Base-by-base conservation (phyloP, 352 stramenopile genomes). In the Phytopythium ostracodes region DNA sequence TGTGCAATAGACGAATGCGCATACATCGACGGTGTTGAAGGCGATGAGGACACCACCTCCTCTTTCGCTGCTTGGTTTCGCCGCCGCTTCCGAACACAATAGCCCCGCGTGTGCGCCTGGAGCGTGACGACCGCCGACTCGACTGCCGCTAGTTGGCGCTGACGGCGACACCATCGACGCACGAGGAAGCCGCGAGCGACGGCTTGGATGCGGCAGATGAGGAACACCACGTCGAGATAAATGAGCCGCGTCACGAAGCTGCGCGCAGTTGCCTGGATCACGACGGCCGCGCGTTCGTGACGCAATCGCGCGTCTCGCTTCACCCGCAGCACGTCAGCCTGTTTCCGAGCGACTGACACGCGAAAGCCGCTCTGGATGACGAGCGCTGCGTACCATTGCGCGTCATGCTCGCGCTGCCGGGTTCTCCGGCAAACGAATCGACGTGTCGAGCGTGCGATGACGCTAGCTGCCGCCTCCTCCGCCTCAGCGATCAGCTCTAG, bases 161-260 rank as follows among this genome's bases (percentile, higher is more conserved):
- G n/a, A 2, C 18, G 35, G 7, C 54, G 54, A 25, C 12, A 17
- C 35, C 54, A 49, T 25, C 40, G 76, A 10, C 85, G 79, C 8
- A 87, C 73, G 25, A 93, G 67, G 51, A 73, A 88, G 6, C 82
- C 84, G 12, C 86, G 82, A n/a, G 79, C 80, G 1, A 72, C 70
- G 1, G 82, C 82, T 62, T 93, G 86, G 38, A 95, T 91, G 14
- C 84, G 81, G n/a, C 77, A 84, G 44, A 93, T 78, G 44, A 89
- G 66, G 56, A 89, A 89, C n/a, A 92, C 64, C 11, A 93, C 78
- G 54, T 93, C 82, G 38, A 92, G 67, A 56, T 91, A 95, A 43
- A 91, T 89, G n/a, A 89, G 66, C 10, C 84, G 76, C 12, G 82
- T 90, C 59, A 91, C 72, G 47, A 81, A 87, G 17, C 65, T 66